Base-by-base conservation (phyloP, 163 green algal genomes). In the Dunaliella salina region DNA sequence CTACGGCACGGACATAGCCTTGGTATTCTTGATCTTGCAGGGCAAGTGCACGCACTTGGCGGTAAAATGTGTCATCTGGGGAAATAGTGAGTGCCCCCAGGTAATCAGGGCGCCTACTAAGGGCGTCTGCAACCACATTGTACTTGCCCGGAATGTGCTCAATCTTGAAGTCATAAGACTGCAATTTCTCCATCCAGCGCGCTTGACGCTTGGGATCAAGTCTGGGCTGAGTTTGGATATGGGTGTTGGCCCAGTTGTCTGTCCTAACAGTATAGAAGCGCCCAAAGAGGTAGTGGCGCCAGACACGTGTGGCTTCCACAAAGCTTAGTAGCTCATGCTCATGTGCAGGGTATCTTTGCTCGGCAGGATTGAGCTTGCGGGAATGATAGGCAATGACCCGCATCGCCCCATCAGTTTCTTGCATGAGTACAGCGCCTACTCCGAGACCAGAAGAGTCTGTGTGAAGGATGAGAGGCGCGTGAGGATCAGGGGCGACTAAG, bases 251-350 rank as follows among this genome's bases (percentile, higher is more conserved):
- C 4, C 82, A 75, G 81, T 94, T 87, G 80, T 94, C 90, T 33
- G 90, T 92, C 81, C 81, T 59, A 17, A 93, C 57, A 0, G 17
- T 85, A 25, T 90, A 33, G 13, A 63, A 20, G n/a, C 26, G 0
- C 0, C 86, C 85, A 20, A 89, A n/a, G 1, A 94, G 34, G 17
- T 94, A 90, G 72, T 83, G 80, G 0, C 88, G 79, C 87, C 86
- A 93, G 13, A 72, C 78, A 3, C 69, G 29, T 0, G 90, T 32
- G 0, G 84, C 84, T 25, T 89, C 57, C 0, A 93, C 35, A 0
- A 93, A 84, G 1, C 81, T 87, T 0, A 92, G 71, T 26, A 93
- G 45, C 32, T 95, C 91, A 25, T 89, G 87, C 4, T 93, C 90
- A 40, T 81, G 57, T 12, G 81, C 83, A 0, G 80, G n/a, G n/a